Evolutionary conservation across 345 rosid species (phyloP).

Genomic region (Melaleuca quinquenervia): DNA sequence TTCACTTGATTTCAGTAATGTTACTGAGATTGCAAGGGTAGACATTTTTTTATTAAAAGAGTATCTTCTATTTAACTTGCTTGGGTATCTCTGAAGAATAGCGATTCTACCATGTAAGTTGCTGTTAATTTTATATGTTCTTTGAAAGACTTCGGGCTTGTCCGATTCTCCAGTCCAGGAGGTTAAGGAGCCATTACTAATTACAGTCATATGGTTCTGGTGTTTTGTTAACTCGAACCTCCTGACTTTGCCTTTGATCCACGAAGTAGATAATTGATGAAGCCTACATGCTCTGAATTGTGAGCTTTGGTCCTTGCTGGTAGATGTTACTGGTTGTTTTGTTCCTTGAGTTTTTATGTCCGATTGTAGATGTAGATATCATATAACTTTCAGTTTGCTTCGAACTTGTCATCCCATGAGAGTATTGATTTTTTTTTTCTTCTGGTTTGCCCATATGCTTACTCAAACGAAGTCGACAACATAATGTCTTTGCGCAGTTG

Average conservation of each 20-base stretch:
- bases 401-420: not conserved
- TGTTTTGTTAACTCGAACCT: not conserved
- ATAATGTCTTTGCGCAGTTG: not conserved
- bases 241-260: not conserved
- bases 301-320: not conserved
- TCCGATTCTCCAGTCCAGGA: not conserved
- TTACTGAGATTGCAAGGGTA: not conserved
- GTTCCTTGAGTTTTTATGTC: not conserved
- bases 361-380: not conserved
- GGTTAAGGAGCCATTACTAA: not conserved
- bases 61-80: not conserved
- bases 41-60: not conserved
- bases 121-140: not conserved
- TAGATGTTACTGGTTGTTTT: not conserved
- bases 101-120: not conserved
- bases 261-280: not conserved
- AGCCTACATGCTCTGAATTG: not conserved
- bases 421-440: not conserved
- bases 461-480: not conserved
- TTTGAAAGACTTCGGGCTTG: not conserved
- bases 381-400: not conserved
- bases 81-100: not conserved
- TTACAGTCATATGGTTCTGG: not conserved
- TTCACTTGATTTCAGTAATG: not conserved
- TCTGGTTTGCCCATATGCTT: not conserved